Percentiles rank a stretch among this genome's conserved stretches.
These are phyloP conservation scores for Kalmusia sp. DNA, from an alignment of 2,329 filamentous ascomycete species.

Conservation along the genomic window DNA sequence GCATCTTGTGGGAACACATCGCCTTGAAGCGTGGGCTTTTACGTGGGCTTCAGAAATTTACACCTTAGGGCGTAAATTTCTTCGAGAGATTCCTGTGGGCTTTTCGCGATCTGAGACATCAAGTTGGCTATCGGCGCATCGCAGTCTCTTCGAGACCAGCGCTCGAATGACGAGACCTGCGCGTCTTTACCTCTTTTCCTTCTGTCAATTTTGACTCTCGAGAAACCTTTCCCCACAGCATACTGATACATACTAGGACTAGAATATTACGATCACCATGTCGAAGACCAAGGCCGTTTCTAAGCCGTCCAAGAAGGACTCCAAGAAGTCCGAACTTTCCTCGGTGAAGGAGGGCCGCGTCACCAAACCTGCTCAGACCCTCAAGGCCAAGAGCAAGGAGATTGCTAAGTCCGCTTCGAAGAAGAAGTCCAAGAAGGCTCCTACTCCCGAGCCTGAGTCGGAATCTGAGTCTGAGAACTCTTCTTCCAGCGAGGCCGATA, in stretches of 20 bases:
- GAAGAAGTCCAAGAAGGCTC: constrained; percentile 60
- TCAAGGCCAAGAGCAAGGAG: constrained; percentile 73
- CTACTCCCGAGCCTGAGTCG: constrained; percentile 55
- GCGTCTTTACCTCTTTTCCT: constrained; percentile 29
- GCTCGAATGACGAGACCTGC: constrained; percentile 32
- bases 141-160: constrained; percentile 22
- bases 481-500: constrained; percentile 26
- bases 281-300: constrained; percentile 47
- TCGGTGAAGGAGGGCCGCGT: constrained; percentile 71
- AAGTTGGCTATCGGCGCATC: constrained; percentile 41
- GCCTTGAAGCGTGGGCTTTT: constrained; percentile 58
- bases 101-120: constrained; percentile 51
- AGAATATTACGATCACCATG: constrained; percentile 37
- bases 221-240: constrained; percentile 15
- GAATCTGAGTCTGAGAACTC: constrained; percentile 41
- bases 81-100: constrained; percentile 52
- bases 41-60: constrained; percentile 52
- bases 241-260: constrained; percentile 44
- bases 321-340: constrained; percentile 64
- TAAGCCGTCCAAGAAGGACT: constrained; percentile 60
- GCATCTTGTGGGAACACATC: constrained; percentile 61
- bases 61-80: constrained; percentile 38
- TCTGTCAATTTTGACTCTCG: constrained; percentile 10
- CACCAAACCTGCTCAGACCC: constrained; percentile 70
- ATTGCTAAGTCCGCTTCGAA: constrained; percentile 63